Percentiles rank a stretch among this genome's conserved stretches.
Evolutionary conservation across 2,329 filamentous ascomycete species (phyloP).

Genomic region (Talaromyces sp.): DNA sequence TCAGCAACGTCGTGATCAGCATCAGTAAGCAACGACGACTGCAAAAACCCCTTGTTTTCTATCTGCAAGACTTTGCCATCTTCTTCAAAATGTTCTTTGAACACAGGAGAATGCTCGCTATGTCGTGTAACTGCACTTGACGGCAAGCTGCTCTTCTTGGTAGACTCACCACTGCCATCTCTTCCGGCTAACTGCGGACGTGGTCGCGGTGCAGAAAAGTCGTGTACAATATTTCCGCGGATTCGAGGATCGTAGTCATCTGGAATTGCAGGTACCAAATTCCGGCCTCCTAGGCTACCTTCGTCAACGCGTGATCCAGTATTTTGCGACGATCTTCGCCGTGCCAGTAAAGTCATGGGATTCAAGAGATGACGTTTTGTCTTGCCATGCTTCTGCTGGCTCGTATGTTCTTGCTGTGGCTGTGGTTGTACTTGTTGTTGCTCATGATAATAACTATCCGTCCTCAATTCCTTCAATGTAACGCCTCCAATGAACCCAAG

Average conservation of each 20-base stretch:
- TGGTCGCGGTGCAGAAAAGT: conserved; percentile 60
- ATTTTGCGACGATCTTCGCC: conserved; percentile 54
- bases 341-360: conserved; percentile 58
- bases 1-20: conserved; percentile 28
- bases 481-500: conserved; percentile 16
- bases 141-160: conserved; percentile 12
- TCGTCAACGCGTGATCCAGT: conserved; percentile 50
- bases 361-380: conserved; percentile 57
- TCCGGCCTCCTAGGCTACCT: conserved; percentile 48
- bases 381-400: conserved; percentile 40
- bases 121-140: conserved; percentile 21
- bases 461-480: conserved; percentile 14
- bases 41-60: conserved; percentile 43
- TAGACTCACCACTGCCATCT: conserved; percentile 10
- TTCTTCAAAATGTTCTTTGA: conserved; percentile 60
- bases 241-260: conserved; percentile 63
- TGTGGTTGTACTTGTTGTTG: neutral
- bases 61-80: conserved; percentile 39
- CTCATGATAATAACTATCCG: conserved; percentile 27
- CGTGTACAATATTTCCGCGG: conserved; percentile 61
- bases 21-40: conserved; percentile 37
- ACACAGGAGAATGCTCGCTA: conserved; percentile 55
- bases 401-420: conserved; percentile 12
- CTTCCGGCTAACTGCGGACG: conserved; percentile 36
- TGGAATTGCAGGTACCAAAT: conserved; percentile 51